These are phyloP conservation scores for Ogataea hybrid DNA, from an alignment of 1,139 yeast species.

Conservation along the genomic window DNA sequence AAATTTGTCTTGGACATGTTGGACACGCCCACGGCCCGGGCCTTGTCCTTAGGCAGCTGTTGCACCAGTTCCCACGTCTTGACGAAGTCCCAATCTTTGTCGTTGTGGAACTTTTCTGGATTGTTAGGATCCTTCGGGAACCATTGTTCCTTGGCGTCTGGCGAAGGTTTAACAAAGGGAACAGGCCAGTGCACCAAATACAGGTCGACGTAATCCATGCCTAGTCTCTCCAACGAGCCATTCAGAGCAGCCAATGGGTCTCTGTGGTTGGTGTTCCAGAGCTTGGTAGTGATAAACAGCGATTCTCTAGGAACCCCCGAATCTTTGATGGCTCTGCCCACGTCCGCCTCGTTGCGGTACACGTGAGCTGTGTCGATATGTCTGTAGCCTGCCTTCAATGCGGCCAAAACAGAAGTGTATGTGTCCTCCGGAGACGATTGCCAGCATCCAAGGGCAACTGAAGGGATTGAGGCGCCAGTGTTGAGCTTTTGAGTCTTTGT, in stretches of 20 bases:
- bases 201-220: conserved; percentile 78
- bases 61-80: conserved; percentile 73
- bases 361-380: conserved; percentile 80
- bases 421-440: conserved; percentile 59
- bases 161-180: conserved; percentile 45
- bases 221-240: conserved; percentile 60
- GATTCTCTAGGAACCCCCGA: conserved; percentile 70
- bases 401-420: conserved; percentile 58
- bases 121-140: conserved; percentile 44
- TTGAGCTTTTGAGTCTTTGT: conserved; percentile 44
- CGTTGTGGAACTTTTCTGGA: conserved; percentile 38
- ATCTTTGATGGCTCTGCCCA: conserved; percentile 66
- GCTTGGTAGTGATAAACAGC: conserved; percentile 75
- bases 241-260: conserved; percentile 50
- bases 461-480: conserved; percentile 64
- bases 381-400: conserved; percentile 67
- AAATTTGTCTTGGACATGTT: conserved; percentile 60
- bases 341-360: conserved; percentile 64
- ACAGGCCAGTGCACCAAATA: conserved; percentile 88
- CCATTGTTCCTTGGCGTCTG: conserved; percentile 32
- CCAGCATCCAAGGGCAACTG: conserved; percentile 72
- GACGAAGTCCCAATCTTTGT: conserved; percentile 50
- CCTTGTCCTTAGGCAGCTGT: conserved; percentile 42
- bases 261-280: conserved; percentile 66
- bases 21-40: conserved; percentile 73